A percentile compares a stretch with the other conserved stretches of the same genome.
phyloP scores from a whole-genome alignment of 805 yeast species.

The Scheffersomyces lignosus region DNA sequence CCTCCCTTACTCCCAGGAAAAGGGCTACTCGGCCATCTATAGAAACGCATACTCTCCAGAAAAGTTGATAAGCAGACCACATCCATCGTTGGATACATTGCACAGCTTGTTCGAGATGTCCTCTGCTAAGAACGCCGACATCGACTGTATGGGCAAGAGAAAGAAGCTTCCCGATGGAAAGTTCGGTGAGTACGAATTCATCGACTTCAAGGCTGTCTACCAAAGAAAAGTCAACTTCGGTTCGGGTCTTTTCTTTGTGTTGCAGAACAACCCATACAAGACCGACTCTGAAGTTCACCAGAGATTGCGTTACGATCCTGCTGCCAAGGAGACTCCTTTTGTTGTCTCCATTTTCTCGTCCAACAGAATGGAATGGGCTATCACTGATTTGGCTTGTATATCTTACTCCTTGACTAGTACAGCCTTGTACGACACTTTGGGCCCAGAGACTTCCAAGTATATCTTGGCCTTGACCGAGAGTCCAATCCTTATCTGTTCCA shows the following conservation, averaged over 20 bases:
- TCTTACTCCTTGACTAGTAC: slow-evolving; percentile 39
- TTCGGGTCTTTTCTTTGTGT: slow-evolving; percentile 38
- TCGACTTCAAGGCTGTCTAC: slow-evolving; percentile 30
- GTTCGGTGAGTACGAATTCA: slow-evolving; percentile 30
- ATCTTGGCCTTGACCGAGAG: slow-evolving; percentile 61
- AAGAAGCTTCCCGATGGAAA: slow-evolving; percentile 21
- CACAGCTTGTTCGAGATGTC: slow-evolving; percentile 46
- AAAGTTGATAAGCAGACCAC: slow-evolving; percentile 34
- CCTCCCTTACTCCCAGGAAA: slow-evolving; percentile 38
- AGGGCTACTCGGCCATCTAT: slow-evolving; percentile 53
- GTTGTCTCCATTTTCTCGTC: slow-evolving; percentile 56
- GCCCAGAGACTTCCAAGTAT: slow-evolving; percentile 60
- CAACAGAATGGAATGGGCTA: slow-evolving; percentile 67
- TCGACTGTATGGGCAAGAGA: slow-evolving; percentile 50
- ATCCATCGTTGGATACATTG: slow-evolving; percentile 46
- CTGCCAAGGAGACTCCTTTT: slow-evolving; percentile 34
- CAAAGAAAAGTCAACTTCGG: slow-evolving; percentile 34
- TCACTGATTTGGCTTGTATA: slow-evolving; percentile 67
- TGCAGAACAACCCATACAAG: slow-evolving; percentile 32
- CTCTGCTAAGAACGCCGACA: slow-evolving; percentile 31
- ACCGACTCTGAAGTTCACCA: slow-evolving; percentile 23
- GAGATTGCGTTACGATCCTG: slow-evolving; percentile 20
- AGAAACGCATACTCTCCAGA: slow-evolving; percentile 35
- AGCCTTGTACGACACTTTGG: slow-evolving; percentile 33
- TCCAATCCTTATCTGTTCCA: slow-evolving; percentile 46